Conservation (phyloP, 768 basidiomycete species). For the Agrocybe praecox region DNA sequence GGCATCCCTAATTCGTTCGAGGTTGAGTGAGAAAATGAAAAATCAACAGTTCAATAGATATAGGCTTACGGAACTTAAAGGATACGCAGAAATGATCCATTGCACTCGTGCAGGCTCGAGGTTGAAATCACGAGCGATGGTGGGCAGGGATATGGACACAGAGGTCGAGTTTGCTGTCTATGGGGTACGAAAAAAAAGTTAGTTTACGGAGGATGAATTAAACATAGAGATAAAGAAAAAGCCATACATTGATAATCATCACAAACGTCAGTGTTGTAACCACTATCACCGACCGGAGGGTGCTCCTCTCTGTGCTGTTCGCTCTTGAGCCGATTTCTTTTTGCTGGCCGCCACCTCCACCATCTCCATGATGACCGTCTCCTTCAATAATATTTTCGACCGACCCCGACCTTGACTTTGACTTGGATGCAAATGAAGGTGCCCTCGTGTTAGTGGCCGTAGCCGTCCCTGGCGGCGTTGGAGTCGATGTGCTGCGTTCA, state of each 20-base stretch:
- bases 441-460: background rate
- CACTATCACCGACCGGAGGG: constrained; percentile 15
- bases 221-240: background rate
- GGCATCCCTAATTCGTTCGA: constrained; percentile 57
- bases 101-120: constrained; percentile 57
- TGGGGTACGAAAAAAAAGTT: too few species aligned
- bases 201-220: too few species aligned
- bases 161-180: constrained; percentile 48
- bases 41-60: background rate
- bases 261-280: constrained; percentile 17
- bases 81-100: constrained; percentile 69
- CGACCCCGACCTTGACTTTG: background rate
- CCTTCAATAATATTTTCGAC: background rate
- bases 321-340: background rate
- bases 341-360: too few species aligned
- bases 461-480: too few species aligned
- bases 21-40: background rate
- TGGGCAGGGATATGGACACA: constrained; percentile 52
- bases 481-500: too few species aligned
- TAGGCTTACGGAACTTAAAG: constrained; percentile 58
- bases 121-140: constrained; percentile 49
- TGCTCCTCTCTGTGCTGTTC: background rate
- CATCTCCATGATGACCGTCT: too few species aligned
- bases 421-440: background rate
- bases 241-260: constrained; percentile 22